These are phyloP conservation scores for Russula virescens DNA, from an alignment of 768 basidiomycete genomes.

Conservation along the genomic window DNA sequence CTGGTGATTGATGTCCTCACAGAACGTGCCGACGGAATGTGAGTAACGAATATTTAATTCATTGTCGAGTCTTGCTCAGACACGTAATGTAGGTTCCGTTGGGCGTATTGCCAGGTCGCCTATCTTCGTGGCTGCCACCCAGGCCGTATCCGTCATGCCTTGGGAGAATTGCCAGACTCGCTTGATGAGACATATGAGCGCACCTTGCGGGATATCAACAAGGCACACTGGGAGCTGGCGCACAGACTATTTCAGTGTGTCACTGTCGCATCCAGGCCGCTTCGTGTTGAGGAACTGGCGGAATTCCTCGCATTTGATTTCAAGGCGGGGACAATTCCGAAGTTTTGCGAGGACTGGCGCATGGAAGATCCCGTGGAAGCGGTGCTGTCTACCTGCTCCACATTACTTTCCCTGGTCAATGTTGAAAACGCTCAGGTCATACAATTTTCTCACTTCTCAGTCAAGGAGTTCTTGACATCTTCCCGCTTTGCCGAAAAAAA, in stretches of 20 bases:
- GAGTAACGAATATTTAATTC: not conserved
- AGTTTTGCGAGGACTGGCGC: not conserved
- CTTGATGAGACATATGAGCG: not conserved
- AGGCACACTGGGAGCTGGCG: not conserved
- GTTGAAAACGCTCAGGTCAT: not conserved
- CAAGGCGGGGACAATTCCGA: not conserved
- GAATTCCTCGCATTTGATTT: not conserved
- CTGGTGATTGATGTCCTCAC: not conserved
- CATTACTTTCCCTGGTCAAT: not conserved
- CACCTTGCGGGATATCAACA: not conserved
- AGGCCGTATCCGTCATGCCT: not conserved
- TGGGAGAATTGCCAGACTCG: not conserved
- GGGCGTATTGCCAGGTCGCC: not conserved
- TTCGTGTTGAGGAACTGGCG: not conserved
- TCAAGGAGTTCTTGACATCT: not conserved
- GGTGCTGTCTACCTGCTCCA: not conserved
- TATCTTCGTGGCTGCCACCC: not conserved
- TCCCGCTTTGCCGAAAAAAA: not conserved
- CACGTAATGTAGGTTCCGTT: not conserved
- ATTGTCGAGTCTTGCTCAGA: not conserved
- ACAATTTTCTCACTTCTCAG: not conserved
- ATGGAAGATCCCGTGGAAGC: not conserved
- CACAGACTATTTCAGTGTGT: not conserved
- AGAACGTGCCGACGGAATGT: not conserved
- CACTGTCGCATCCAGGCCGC: too few relatives aligned